Conservation (phyloP, 139 green algal genomes). For the Chlorella sp. region DNA sequence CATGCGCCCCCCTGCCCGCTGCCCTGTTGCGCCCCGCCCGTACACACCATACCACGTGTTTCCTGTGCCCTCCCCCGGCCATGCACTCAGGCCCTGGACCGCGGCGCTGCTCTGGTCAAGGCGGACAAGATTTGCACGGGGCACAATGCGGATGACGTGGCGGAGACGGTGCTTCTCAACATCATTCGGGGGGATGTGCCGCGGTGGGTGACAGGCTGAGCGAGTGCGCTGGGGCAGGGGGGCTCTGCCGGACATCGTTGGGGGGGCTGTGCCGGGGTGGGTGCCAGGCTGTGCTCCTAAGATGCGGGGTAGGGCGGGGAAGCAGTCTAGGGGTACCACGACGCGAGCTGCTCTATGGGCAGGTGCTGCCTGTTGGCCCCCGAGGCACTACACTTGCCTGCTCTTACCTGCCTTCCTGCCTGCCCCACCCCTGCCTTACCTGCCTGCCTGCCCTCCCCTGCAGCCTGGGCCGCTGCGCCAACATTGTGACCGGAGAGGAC, state of each 20-base stretch:
- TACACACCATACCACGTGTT: neutral
- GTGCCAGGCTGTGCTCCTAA: no score
- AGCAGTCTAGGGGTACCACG: no score
- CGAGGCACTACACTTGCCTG: no score
- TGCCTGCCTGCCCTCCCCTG: neutral
- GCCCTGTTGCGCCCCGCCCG: neutral
- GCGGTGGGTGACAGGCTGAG: slow-evolving; percentile 65
- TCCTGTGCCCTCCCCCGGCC: neutral
- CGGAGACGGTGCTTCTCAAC: slow-evolving; percentile 98
- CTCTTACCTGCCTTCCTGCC: no score
- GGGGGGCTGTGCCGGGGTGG: slow-evolving; percentile 87
- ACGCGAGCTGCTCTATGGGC: no score
- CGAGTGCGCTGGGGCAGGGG: no score
- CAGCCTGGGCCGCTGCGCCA: slow-evolving; percentile 85
- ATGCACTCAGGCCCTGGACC: slow-evolving; percentile 83
- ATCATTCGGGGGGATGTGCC: slow-evolving; percentile 91
- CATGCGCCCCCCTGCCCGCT: neutral
- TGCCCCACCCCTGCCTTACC: no score
- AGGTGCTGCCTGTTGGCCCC: no score
- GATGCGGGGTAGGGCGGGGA: no score
- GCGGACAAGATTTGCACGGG: slow-evolving; percentile 88
- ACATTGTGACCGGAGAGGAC: slow-evolving; percentile 86
- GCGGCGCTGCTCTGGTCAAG: slow-evolving; percentile 75
- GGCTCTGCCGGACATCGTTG: no score
- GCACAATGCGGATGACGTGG: slow-evolving; percentile 98